Evolutionary conservation across 202 grass and related monocot species (phyloP), one percentile per base, ranked within the genome.

Genomic region (Zizania palustris): DNA sequence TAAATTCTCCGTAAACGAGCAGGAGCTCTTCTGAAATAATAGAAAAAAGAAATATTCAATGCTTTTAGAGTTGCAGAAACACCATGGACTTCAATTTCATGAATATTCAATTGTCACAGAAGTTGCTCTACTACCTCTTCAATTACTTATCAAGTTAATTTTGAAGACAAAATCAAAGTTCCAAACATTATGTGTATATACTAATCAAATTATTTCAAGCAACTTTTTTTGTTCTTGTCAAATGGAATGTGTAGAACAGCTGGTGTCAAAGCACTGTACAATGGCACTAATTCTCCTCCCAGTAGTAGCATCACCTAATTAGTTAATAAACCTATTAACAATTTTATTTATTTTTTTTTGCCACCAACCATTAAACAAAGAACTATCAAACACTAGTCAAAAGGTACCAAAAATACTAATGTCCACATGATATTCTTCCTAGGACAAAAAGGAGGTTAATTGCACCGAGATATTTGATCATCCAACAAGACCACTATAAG

Each of bases 401-500:
- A 88, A 88, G 81, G 71, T 22, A 48, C 44, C 44, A 40, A 18
- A 50, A 51, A 21, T 68, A 48, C 21, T 67, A 42, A 35, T 34
- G 53, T 9, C 28, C 44, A 51, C 20, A 45, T 36, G 61, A 67
- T 64, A 73, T 66, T 77, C 72, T 75, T 84, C 65, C 56, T 66
- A 75, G 81, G 42, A 71, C 35, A 64, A 60, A 28, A 57, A 64
- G 53, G 28, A 41, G 76, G 34, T 51, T 38, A 54, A 67, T 66
- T 71, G 58, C 65, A 84, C 36, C 55, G 15, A 55, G 51, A 80
- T 80, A 51, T 72, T 77, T 71, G 86, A 77, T 85, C 37, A 62
- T 4, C 43, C 77, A 88, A 84, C 86, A 81, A 76, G 50, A 76
- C 86, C 86, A 88, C 77, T 84, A 78, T 35, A 81, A 72, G 37